Conservation (phyloP, 2,329 filamentous ascomycete genomes). For the Madurella mycetomatis region DNA sequence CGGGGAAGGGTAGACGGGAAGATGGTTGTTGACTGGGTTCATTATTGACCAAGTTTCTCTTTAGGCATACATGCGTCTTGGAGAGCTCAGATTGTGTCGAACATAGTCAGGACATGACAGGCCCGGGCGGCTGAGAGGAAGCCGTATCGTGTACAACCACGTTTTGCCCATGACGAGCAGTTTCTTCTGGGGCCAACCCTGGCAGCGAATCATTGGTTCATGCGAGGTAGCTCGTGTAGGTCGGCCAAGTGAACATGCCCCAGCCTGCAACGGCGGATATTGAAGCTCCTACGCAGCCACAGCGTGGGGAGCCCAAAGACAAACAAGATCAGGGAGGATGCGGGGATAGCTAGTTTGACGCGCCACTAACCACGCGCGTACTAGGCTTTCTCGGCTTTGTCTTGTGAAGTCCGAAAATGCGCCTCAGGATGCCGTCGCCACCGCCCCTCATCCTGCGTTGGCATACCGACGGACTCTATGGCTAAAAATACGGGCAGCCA, state of each 20-base stretch:
- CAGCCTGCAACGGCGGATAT: background rate
- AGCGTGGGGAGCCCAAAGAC: background rate
- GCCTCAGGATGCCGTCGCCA: background rate
- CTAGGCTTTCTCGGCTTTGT: background rate
- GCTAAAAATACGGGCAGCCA: too few relatives aligned
- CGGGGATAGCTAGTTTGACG: background rate
- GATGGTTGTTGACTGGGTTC: background rate
- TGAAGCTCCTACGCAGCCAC: background rate
- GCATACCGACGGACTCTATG: too few relatives aligned
- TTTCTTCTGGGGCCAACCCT: too few relatives aligned
- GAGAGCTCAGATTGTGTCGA: background rate
- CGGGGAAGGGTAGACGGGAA: too few relatives aligned
- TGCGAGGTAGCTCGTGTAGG: too few relatives aligned
- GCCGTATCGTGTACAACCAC: background rate
- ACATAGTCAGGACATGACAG: background rate
- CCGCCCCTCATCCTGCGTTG: background rate
- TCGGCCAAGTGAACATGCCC: too few relatives aligned
- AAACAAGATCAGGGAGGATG: background rate
- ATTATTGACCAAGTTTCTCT: background rate
- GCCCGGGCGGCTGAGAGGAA: background rate
- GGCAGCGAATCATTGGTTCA: too few relatives aligned
- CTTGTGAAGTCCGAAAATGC: background rate
- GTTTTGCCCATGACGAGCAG: too few relatives aligned
- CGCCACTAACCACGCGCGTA: background rate
- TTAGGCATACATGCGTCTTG: background rate